Base-by-base conservation (phyloP, 2,329 filamentous ascomycete genomes). In the Fusarium poae region DNA sequence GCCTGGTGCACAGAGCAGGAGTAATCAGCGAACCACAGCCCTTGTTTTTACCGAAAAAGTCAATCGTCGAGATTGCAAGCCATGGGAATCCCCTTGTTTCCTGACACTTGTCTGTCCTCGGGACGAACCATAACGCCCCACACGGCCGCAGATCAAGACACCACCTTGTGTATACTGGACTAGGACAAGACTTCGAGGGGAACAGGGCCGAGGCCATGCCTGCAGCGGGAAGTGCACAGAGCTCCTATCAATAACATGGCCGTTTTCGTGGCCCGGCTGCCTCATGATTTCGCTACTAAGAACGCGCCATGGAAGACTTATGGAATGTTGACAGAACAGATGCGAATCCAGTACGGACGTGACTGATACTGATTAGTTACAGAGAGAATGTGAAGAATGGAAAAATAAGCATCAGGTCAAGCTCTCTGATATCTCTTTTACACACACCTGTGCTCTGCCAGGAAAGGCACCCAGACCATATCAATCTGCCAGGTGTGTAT, bases 131-230 rank as follows among this genome's bases (percentile, higher is more conserved):
- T 74, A 65, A 74, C 52, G 77, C 74, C 77, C 80, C 78, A 80
- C 79, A 76, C 72, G 79, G 78, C 78, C 79, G 80, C 79, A 79
- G 75, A 77, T 77, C 76, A 72, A 77, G 76, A 68, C 76, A 73
- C 78, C 76, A 70, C 68, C 68, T 73, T 67, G 68, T 73, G 64
- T 68, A 58, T 63, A 57, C 65, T 71, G 43, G 58, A 71, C 67
- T 67, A 57, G 68, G 59, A 65, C 52, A 65, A 71, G 53, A 53
- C 62, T 60, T 65, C 60, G 50, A 64, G 42, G 61, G 62, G 62
- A 65, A 58, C 56, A 57, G 56, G 72, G 61, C 67, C 64, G 62
- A 70, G 72, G 70, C 72, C 72, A 65, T 73, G 72, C 69, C 73
- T 62, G 73, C 74, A 75, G 75, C 72, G 75, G 74, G 75, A 75